These are phyloP conservation scores for Trichoderma asperellum DNA, from an alignment of 2,329 filamentous ascomycete species.

Conservation along the genomic window DNA sequence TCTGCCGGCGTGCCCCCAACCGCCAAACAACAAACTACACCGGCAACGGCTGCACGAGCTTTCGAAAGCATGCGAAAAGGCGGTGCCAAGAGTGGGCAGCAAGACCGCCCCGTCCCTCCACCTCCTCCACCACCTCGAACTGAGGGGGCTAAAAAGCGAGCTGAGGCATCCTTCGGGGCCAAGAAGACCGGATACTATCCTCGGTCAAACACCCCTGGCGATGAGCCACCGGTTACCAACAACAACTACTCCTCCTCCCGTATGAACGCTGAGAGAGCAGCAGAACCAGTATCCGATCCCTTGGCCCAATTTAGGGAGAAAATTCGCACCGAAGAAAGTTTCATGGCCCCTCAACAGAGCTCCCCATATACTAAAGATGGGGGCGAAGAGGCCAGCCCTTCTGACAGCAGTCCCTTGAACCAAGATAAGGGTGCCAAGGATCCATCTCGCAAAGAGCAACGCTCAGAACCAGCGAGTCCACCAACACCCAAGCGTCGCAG, in stretches of 20 bases:
- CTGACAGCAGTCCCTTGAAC: conserved; percentile 51
- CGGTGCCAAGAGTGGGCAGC: conserved; percentile 37
- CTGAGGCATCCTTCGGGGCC: conserved; percentile 59
- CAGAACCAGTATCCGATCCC: conserved; percentile 49
- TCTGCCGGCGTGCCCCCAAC: conserved; percentile 48
- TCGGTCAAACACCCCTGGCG: conserved; percentile 51
- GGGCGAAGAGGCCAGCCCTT: conserved; percentile 63
- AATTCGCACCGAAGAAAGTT: conserved; percentile 38
- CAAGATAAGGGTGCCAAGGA: conserved; percentile 54
- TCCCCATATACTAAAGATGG: conserved; percentile 60
- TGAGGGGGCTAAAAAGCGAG: conserved; percentile 57
- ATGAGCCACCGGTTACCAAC: conserved; percentile 57
- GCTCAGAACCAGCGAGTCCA: conserved; percentile 34
- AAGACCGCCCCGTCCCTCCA: conserved; percentile 37
- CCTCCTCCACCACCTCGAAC: conserved; percentile 53
- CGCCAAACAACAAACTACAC: conserved; percentile 44
- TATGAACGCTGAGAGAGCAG: conserved; percentile 36
- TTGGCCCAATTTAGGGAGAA: conserved; percentile 51
- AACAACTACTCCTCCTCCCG: conserved; percentile 57
- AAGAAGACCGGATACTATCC: conserved; percentile 56
- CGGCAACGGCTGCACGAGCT: conserved; percentile 48
- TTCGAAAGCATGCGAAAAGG: conserved; percentile 51
- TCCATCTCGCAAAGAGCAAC: conserved; percentile 37
- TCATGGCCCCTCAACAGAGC: conserved; percentile 56
- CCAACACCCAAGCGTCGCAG: conserved; percentile 39